These are phyloP conservation scores for Chrysanthemum lavandulifolium DNA, from an alignment of 129 eudicot species.

Conservation along the genomic window DNA sequence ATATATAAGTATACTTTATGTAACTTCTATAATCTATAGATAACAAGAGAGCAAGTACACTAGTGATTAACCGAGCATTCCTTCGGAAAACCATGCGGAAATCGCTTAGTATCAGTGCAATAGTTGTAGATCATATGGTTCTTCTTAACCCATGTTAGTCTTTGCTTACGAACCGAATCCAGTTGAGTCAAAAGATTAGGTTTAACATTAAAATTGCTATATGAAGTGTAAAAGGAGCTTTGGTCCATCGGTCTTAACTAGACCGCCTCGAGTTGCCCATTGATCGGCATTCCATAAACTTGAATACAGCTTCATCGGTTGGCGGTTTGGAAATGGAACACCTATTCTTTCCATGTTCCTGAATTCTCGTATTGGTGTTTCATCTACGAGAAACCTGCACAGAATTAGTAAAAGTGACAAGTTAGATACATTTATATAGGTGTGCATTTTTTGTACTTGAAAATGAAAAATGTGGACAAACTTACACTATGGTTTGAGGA, in stretches of 20 bases:
- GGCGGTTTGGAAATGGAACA: constrained; percentile 47
- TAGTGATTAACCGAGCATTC: constrained; percentile 11
- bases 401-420: not conserved
- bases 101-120: constrained; percentile 24
- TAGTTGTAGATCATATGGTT: constrained; percentile 32
- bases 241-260: constrained; percentile 57
- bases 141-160: constrained; percentile 17
- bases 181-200: not conserved
- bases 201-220: constrained; percentile 35
- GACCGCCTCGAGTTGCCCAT: constrained; percentile 71
- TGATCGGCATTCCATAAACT: constrained; percentile 64
- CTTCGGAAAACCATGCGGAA: constrained; percentile 12
- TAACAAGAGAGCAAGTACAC: not conserved
- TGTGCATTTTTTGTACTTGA: not conserved
- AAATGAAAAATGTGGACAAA: not conserved
- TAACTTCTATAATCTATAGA: not conserved
- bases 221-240: constrained; percentile 48
- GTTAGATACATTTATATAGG: not conserved
- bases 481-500: constrained; percentile 41
- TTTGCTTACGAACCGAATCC: not conserved
- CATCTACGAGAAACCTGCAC: constrained; percentile 46
- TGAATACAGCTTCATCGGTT: constrained; percentile 50
- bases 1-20: not conserved
- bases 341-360: constrained; percentile 41
- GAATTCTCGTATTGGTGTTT: constrained; percentile 50